Evolutionary conservation across 2,329 filamentous ascomycete genomes (phyloP), one percentile per base, ranked within the genome.

Genomic region (Verticillium zaregamsianum): DNA sequence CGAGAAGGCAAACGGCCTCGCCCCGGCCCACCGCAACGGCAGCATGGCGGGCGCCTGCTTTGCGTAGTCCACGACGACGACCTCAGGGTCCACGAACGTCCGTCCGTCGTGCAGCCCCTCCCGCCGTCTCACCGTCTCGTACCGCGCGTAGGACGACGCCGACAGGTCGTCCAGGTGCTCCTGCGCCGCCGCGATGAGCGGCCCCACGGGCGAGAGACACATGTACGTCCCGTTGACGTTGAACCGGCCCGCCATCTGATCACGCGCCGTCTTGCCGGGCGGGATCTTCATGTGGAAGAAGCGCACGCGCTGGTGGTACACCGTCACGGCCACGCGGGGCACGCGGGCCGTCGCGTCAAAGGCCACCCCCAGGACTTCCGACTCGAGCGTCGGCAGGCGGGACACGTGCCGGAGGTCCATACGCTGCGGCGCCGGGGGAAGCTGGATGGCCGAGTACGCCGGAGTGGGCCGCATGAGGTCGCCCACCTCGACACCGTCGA

Each of bases 391-490:
- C 60, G 63, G 62, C 23, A 62, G 17, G 4, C 63, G 15, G 32
- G 63, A 59, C 1, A 64, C 39, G 17, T 65, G 64, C 1, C 25
- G 60, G 9, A 65, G 59, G 23, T 17, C 58, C 28, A 61, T 63
- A 5, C 49, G 28, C 12, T 59, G 52, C 2, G 60, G 60, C 0
- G 60, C 40, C 5, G 49, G 17, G 9, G 62, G 45, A 7, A 64
- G 45, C 9, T 31, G 31, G 8, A 58, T 45, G 12, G 45, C 52
- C 2, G 59, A 20, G 35, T 57, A 54, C 3, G 23, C 39, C 40
- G 15, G 9, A 23, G 61, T 58, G 15, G 33, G 45, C 11, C 20
- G 37, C 40, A 4, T 23, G 45, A 52, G 45, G 20, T 52, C 45
- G 45, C 11, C 45, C 8, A 23, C 45, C 8, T 12, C 45, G n/a